Conservation (phyloP, 2,329 filamentous ascomycete species). For the Clonostachys rhizophaga region DNA sequence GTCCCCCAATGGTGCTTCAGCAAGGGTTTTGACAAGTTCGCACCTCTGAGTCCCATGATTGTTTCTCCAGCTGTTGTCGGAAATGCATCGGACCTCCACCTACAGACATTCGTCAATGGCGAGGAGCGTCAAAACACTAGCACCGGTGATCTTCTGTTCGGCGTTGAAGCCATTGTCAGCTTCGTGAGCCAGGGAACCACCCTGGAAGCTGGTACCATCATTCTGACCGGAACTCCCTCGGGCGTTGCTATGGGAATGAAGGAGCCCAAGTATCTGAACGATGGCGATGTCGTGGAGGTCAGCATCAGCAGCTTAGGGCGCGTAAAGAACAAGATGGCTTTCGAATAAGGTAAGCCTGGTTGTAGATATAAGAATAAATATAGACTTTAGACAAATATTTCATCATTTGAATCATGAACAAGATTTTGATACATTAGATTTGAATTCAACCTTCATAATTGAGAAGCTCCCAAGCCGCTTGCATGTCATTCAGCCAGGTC, state of each 20-base stretch:
- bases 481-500: slow-evolving; percentile 24
- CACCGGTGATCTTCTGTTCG: slow-evolving; percentile 44
- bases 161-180: slow-evolving; percentile 36
- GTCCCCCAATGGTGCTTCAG: slow-evolving; percentile 47
- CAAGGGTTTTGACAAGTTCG: slow-evolving; percentile 50
- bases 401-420: not conserved
- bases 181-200: slow-evolving; percentile 45
- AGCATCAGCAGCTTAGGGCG: slow-evolving; percentile 25
- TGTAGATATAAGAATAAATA: not conserved
- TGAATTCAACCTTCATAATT: slow-evolving; percentile 2
- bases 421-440: too few relatives aligned
- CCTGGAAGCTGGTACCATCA: slow-evolving; percentile 41
- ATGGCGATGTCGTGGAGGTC: slow-evolving; percentile 37
- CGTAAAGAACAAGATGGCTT: slow-evolving; percentile 31
- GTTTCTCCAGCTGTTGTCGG: slow-evolving; percentile 21
- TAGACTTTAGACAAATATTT: not conserved
- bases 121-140: slow-evolving; percentile 42
- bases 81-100: slow-evolving; percentile 15
- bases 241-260: slow-evolving; percentile 42
- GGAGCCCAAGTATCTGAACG: slow-evolving; percentile 32
- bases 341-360: slow-evolving; percentile 12
- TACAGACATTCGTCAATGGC: slow-evolving; percentile 41
- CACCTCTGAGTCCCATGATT: slow-evolving; percentile 45
- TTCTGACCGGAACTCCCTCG: slow-evolving; percentile 41
- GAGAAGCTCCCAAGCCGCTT: slow-evolving; percentile 20